phyloP scores from a whole-genome alignment of 306 rosid species.

The Vigna angularis region DNA sequence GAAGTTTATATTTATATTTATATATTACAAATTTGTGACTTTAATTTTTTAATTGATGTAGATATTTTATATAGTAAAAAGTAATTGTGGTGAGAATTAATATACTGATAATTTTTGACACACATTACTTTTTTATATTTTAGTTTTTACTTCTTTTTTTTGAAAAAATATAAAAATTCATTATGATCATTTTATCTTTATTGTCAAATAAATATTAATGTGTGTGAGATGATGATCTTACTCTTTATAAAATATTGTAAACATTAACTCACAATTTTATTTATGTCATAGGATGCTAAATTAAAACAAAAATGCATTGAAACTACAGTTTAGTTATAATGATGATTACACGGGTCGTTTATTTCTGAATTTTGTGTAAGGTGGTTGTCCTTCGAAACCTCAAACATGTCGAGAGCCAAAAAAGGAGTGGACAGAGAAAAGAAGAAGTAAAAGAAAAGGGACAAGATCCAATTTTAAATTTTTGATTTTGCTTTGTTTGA shows the following conservation, averaged over 20 bases:
- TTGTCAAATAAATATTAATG: too few relatives aligned
- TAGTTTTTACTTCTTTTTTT: too few relatives aligned
- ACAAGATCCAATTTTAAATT: conserved; percentile 40
- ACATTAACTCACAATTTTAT: neutral
- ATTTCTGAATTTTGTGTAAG: neutral
- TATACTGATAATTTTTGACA: neutral
- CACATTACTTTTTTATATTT: too few relatives aligned
- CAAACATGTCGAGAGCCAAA: conserved; percentile 6
- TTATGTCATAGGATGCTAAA: conserved; percentile 14
- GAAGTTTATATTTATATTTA: too few relatives aligned
- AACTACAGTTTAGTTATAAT: neutral
- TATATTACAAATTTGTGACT: too few relatives aligned
- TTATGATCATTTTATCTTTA: too few relatives aligned
- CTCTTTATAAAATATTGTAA: neutral
- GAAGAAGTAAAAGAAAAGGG: neutral
- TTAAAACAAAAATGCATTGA: conserved; percentile 3
- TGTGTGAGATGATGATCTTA: too few relatives aligned
- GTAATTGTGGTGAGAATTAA: neutral
- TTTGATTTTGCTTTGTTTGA: conserved; percentile 45
- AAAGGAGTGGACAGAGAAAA: conserved; percentile 28
- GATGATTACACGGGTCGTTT: neutral
- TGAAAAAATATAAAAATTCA: too few relatives aligned
- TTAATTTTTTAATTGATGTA: too few relatives aligned
- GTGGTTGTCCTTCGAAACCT: neutral
- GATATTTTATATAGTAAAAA: too few relatives aligned